These are phyloP conservation scores for Calocybe gangraenosa DNA, from an alignment of 768 basidiomycete genomes.

Conservation along the genomic window DNA sequence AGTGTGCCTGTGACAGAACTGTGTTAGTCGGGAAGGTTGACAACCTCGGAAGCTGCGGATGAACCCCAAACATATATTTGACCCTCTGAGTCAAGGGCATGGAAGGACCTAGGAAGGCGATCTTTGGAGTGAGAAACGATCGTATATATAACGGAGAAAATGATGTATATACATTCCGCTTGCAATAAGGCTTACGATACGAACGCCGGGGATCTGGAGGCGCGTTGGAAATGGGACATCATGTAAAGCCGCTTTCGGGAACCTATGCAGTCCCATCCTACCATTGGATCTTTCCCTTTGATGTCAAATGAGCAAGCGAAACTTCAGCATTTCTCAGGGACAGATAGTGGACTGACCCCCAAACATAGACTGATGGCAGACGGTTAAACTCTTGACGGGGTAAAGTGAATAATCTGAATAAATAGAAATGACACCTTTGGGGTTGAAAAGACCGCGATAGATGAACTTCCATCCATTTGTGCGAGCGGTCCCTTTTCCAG, in stretches of 20 bases:
- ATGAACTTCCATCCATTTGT: slow-evolving; percentile 77
- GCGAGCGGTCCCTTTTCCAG: slow-evolving; percentile 66
- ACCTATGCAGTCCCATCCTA: slow-evolving; percentile 52
- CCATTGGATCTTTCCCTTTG: slow-evolving; percentile 62
- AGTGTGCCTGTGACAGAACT: slow-evolving; percentile 47
- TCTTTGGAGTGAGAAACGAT: slow-evolving; percentile 3
- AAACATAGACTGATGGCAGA: slow-evolving; percentile 39
- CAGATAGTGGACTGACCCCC: slow-evolving; percentile 33
- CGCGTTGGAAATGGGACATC: slow-evolving; percentile 63
- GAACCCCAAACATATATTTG: slow-evolving; percentile 79
- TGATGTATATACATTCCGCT: slow-evolving; percentile 70
- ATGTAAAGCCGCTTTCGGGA: slow-evolving; percentile 26
- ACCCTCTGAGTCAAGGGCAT: slow-evolving; percentile 77
- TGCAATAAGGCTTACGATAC: slow-evolving; percentile 70
- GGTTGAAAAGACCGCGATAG: slow-evolving; percentile 64
- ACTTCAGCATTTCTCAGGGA: background rate
- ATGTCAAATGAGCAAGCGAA: background rate
- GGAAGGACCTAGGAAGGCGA: slow-evolving; percentile 63
- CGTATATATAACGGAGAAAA: background rate
- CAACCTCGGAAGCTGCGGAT: slow-evolving; percentile 9
- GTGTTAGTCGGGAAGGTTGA: slow-evolving; percentile 5
- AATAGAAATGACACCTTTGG: slow-evolving; percentile 47
- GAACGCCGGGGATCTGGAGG: slow-evolving; percentile 53
- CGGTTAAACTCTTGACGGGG: slow-evolving; percentile 1
- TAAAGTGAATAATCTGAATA: slow-evolving; percentile 12